Conservation (phyloP, 257 asterid genomes). For the Nicotiana attenuata region DNA sequence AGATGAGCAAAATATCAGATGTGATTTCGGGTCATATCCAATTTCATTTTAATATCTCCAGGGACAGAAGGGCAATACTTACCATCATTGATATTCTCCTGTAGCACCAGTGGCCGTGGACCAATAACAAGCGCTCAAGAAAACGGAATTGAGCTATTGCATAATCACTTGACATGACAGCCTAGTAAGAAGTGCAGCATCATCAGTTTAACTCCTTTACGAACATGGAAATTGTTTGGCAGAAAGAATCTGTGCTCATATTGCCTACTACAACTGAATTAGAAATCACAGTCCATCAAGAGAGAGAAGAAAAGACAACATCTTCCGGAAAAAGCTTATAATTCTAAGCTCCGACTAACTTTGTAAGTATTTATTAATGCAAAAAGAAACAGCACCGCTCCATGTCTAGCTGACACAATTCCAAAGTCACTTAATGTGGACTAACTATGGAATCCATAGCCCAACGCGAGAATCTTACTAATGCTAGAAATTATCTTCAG, state of each 20-base stretch:
- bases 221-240: neutral
- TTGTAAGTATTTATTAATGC: neutral
- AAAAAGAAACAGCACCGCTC: neutral
- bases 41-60: neutral
- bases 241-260: neutral
- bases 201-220: slow-evolving; percentile 9
- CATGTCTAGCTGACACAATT: no score
- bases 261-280: neutral
- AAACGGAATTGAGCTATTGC: slow-evolving; percentile 87
- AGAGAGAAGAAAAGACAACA: neutral
- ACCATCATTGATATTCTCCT: slow-evolving; percentile 96
- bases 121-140: slow-evolving; percentile 85
- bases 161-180: slow-evolving; percentile 94
- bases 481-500: neutral
- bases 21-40: neutral
- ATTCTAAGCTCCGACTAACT: no score
- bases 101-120: slow-evolving; percentile 99
- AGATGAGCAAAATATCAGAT: neutral
- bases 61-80: slow-evolving; percentile 6
- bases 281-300: neutral
- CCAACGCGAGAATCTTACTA: neutral
- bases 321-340: neutral
- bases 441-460: neutral
- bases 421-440: neutral
- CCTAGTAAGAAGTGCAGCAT: slow-evolving; percentile 38